A percentile compares a stretch with the other conserved stretches of the same genome.
These are phyloP conservation scores for Avena insularis DNA, from an alignment of 176 grass and related monocot genomes.

Conservation along the genomic window DNA sequence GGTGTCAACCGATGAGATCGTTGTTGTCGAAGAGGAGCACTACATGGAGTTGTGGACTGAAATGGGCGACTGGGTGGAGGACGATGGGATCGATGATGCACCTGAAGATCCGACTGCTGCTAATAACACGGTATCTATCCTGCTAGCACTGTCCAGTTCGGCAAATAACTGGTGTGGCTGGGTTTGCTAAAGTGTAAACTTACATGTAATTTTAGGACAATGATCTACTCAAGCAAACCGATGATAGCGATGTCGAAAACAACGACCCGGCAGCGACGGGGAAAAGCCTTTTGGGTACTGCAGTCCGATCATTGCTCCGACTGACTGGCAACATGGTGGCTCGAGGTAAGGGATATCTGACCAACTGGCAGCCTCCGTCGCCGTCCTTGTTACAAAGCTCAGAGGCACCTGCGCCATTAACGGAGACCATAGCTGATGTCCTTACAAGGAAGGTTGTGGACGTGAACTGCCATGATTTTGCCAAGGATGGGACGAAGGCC, in stretches of 20 bases:
- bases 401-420: not conserved
- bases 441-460: no score
- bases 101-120: not conserved
- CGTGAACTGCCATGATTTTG: not conserved
- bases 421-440: not conserved
- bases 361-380: not conserved
- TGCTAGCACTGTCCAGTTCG: not conserved
- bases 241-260: not conserved
- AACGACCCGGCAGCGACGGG: not conserved
- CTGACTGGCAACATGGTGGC: not conserved
- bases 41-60: not conserved
- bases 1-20: conserved; percentile 6
- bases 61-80: not conserved
- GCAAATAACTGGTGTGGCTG: not conserved
- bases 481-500: not conserved
- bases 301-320: not conserved
- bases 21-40: not conserved
- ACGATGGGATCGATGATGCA: not conserved
- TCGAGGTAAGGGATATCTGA: not conserved
- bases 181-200: not conserved
- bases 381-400: not conserved
- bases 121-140: not conserved
- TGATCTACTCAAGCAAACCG: not conserved
- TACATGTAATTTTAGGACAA: not conserved
- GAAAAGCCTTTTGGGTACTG: not conserved